Evolutionary conservation across 1,139 yeast genomes (phyloP), one percentile per base, ranked within the genome.

Genomic region (Saccharomyces hybrid): DNA sequence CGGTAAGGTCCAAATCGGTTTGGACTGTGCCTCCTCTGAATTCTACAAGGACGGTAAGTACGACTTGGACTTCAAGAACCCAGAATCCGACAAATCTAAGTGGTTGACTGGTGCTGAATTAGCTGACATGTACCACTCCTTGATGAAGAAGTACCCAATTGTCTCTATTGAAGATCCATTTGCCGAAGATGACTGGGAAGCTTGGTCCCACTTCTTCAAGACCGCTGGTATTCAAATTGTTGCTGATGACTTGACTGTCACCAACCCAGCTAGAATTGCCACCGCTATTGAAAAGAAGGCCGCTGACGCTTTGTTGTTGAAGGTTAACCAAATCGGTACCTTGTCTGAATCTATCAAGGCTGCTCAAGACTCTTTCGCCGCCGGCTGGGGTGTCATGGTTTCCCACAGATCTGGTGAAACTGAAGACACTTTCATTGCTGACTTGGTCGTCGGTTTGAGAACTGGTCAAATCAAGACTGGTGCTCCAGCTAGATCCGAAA

Each of bases 321-420:
- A 91, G 87, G 96, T 91, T 67, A 91, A 89, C 88, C 95, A 87
- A 79, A 89, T 89, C 68, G 96, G 96, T 82, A 77, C 96, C 66
- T 78, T 89, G 68, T 74, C 93, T 65, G 96, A 89, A 82, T 87
- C 96, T 64, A 87, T 89, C 77, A 81, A 88, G 75, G 96, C 96
- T 71, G 96, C 96, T 70, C 78, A 86, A 74, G 91, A 85, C 78
- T 86, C 96, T 57, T 88, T 84, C 77, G 83, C 82, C 64, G 96
- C 95, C 61, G 88, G 87, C 73, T 89, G 96, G 96, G 96, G 96
- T 81, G 96, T 89, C 71, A 88, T 88, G 96, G 96, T 89, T 71
- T 88, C 96, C 70, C 96, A 88, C 85, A 87, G 96, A 83, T 89
- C 96, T 67, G 98, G 98, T 80, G 98, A 91, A 83, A 90, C 97